Evolutionary conservation across 192 early-diverging fungal species (phyloP), one percentile per base, ranked within the genome.

Genomic region (Coemansia sp.): DNA sequence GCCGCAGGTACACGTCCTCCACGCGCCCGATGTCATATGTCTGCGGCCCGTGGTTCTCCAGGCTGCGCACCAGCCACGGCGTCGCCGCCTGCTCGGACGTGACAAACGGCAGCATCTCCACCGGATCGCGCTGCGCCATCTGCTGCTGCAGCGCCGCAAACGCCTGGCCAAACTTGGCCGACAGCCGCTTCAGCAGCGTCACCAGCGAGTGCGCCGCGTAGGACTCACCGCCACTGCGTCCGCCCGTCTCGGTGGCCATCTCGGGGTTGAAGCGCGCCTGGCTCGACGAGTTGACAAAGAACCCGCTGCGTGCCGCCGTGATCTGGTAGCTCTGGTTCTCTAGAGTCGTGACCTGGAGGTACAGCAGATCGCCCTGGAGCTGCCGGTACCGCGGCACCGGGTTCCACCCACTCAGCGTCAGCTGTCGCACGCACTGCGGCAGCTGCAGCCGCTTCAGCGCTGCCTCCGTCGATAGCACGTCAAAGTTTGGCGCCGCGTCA

Each of bases 341-440:
- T 28, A 95, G 63, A n/a, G 92, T 96, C 15, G 81, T 84, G 8
- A 88, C 84, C n/a, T 73, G 80, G 45, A 99, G 59, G 66, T 99
- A 99, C 50, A 99, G 53, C 49, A 97, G 79, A 61, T 99, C 93
- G 67, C 86, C 90, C 62, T 80, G 81, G 21, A 88, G 73, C 44
- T 85, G 82, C 27, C 85, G 83, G 46, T 84, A 65, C 28, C 83
- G 82, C 6, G 92, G 86, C 11, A 90, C 88, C 20, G 94, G 94
- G 67, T 97, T 99, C 94, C 95, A 97, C 22, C 84, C 83, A 49
- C 94, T 96, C 20, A 94, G 59, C 12, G 82, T 64, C 49, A 98
- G 64, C 46, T 82, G 84, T 50, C 85, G 86, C 48, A 90, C 50
- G 46, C 87, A 89, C 59, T 84, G 71, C 6, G 85, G 84, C 22